Evolutionary conservation across 2,329 filamentous ascomycete genomes (phyloP).

Genomic region (Neopestalotiopsis clavispora): DNA sequence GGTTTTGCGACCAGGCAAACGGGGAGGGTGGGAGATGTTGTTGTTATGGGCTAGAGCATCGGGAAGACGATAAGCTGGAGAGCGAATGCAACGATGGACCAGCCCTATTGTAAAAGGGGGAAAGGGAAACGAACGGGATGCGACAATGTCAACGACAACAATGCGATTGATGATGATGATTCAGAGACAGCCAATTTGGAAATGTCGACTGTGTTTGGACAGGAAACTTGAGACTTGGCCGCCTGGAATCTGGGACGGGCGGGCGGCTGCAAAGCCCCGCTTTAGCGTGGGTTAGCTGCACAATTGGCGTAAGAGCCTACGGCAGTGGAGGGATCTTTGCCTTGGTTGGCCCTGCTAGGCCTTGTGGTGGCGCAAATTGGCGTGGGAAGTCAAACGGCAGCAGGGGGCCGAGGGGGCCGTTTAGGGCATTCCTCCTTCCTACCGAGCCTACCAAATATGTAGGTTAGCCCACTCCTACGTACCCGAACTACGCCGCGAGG

Average conservation of each 20-base stretch:
- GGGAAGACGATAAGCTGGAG: neutral
- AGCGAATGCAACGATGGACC: constrained; percentile 1
- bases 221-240: neutral
- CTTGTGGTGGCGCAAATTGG: neutral
- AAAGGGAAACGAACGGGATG: neutral
- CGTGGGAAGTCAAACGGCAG: neutral
- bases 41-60: constrained; percentile 2
- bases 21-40: neutral
- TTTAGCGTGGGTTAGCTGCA: constrained; percentile 1
- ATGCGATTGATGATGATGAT: neutral
- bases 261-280: neutral
- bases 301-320: neutral
- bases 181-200: neutral
- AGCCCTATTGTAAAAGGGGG: neutral
- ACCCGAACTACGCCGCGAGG: neutral
- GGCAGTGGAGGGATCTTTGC: neutral
- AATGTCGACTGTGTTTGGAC: neutral
- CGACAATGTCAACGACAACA: neutral
- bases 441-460: too few species aligned
- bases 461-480: too few species aligned
- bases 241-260: neutral
- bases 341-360: neutral
- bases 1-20: neutral
- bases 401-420: neutral
- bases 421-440: too few species aligned